Conservation (phyloP, 305 asterid species). For the Rubia tinctorum region DNA sequence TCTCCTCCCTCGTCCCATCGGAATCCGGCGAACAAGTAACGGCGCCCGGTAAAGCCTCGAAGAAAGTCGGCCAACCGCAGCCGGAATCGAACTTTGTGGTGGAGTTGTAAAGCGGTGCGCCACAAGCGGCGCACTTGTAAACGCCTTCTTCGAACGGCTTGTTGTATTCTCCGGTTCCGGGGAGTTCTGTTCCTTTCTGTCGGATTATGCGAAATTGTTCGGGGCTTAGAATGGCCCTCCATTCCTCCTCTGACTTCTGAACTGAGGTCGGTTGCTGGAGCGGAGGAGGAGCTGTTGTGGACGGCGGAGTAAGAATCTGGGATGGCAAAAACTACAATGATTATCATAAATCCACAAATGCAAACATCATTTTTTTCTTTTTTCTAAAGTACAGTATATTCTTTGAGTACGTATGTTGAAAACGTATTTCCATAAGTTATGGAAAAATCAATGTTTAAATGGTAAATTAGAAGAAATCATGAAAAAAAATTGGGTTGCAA, state of each 20-base stretch:
- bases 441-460: too few species aligned
- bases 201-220: constrained; percentile 72
- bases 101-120: constrained; percentile 70
- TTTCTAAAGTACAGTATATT: too few species aligned
- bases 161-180: constrained; percentile 74
- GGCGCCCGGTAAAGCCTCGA: constrained; percentile 62
- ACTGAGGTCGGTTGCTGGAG: constrained; percentile 24
- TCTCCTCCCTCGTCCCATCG: constrained; percentile 84
- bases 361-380: too few species aligned
- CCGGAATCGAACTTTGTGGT: constrained; percentile 74
- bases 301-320: neutral
- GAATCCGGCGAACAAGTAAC: constrained; percentile 75
- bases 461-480: too few species aligned
- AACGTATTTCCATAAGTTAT: too few species aligned
- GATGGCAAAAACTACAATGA: too few species aligned
- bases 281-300: constrained; percentile 33
- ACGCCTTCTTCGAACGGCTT: constrained; percentile 57
- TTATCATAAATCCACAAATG: too few species aligned
- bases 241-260: constrained; percentile 64
- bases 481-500: too few species aligned
- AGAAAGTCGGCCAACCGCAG: constrained; percentile 94
- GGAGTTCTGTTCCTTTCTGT: constrained; percentile 60
- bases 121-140: constrained; percentile 68
- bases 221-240: constrained; percentile 66
- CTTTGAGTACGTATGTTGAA: too few species aligned